Evolutionary conservation across 768 basidiomycete genomes (phyloP).

Genomic region (Kwoniella dejecticola): DNA sequence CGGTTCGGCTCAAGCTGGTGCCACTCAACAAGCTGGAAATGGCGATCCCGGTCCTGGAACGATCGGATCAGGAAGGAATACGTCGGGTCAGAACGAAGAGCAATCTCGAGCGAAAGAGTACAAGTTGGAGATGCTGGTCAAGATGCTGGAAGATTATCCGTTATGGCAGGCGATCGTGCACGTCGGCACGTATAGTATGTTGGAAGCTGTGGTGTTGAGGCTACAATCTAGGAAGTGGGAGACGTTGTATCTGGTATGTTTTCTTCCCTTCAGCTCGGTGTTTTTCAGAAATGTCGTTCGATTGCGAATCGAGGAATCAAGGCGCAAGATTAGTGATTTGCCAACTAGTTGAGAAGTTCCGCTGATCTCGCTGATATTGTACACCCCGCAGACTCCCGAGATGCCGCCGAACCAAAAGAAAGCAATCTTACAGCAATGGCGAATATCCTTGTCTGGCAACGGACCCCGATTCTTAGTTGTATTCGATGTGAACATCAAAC

Average conservation of each 20-base stretch:
- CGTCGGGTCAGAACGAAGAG: conserved; percentile 41
- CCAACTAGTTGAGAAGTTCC: too few relatives aligned
- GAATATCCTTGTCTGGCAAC: conserved; percentile 74
- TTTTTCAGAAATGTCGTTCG: too few relatives aligned
- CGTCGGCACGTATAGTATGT: conserved; percentile 49
- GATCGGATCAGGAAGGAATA: conserved; percentile 82
- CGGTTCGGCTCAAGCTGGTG: conserved; percentile 64
- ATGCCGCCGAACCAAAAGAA: conserved; percentile 38
- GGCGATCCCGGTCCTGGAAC: conserved; percentile 62
- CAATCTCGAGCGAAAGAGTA: conserved; percentile 53
- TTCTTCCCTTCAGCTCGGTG: too few relatives aligned
- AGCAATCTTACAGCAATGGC: conserved; percentile 56
- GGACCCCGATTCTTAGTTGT: conserved; percentile 69
- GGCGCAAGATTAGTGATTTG: too few relatives aligned
- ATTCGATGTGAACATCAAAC: conserved; percentile 90
- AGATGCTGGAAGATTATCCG: conserved; percentile 65
- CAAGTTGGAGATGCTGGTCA: conserved; percentile 74
- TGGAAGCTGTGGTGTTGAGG: conserved; percentile 53
- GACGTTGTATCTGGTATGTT: conserved; percentile 78
- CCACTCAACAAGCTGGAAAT: conserved; percentile 60
- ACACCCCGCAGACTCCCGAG: conserved; percentile 23
- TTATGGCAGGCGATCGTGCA: conserved; percentile 55
- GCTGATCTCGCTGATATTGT: background rate
- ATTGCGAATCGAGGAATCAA: too few relatives aligned
- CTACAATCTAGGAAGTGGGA: conserved; percentile 81